phyloP scores from a whole-genome alignment of 768 basidiomycete species.

The Trametes punicea region DNA sequence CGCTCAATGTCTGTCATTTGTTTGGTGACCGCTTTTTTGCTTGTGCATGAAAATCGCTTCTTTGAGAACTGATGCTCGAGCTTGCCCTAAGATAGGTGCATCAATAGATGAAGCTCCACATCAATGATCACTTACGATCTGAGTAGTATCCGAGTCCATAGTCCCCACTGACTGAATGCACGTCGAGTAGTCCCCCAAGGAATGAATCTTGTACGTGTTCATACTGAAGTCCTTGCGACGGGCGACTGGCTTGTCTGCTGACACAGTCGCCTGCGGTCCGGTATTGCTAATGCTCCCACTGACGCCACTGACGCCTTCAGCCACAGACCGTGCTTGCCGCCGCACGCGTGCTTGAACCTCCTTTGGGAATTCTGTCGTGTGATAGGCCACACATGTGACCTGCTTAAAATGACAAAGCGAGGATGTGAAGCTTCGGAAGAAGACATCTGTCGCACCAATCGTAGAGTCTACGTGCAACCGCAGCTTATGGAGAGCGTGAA shows the following conservation, averaged over 20 bases:
- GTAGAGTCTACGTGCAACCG: not conserved
- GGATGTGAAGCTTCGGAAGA: not conserved
- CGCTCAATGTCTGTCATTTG: not conserved
- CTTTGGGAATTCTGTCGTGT: slow-evolving; percentile 35
- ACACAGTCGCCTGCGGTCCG: not conserved
- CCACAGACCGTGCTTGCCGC: not conserved
- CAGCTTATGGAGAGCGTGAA: not conserved
- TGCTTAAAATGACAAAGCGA: slow-evolving; percentile 27
- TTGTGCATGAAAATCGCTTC: not conserved
- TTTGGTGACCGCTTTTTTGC: not conserved
- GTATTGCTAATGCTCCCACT: not conserved
- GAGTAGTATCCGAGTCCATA: slow-evolving; percentile 25
- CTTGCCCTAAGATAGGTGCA: not conserved
- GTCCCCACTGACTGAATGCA: slow-evolving; percentile 21
- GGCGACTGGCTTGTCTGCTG: not conserved
- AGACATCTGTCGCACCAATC: not conserved
- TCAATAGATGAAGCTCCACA: not conserved
- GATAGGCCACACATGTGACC: slow-evolving; percentile 27
- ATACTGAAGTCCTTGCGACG: slow-evolving; percentile 14
- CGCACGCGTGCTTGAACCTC: slow-evolving; percentile 30
- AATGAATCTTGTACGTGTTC: slow-evolving; percentile 28
- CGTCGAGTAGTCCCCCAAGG: slow-evolving; percentile 17
- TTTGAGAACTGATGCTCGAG: not conserved
- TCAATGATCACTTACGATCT: slow-evolving; percentile 15
- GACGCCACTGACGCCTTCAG: not conserved